Percentiles rank a stretch among this genome's conserved stretches.
Conservation (phyloP, 2,329 filamentous ascomycete species). For the Xylaria digitata region DNA sequence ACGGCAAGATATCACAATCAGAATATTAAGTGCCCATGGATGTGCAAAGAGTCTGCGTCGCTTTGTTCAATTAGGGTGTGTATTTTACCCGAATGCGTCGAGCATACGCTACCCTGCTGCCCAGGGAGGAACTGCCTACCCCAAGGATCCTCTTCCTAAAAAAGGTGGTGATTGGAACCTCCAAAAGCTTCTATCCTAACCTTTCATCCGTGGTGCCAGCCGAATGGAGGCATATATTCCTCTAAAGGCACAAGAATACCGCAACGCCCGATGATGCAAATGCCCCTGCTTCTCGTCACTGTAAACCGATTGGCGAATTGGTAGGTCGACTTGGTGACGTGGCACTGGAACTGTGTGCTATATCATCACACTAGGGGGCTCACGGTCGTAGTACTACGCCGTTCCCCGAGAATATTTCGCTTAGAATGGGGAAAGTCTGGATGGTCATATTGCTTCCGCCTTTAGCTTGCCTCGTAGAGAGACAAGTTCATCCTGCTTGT, state of each 20-base stretch:
- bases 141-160: slow-evolving; percentile 12
- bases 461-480: slow-evolving; percentile 48
- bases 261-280: slow-evolving; percentile 39
- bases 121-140: slow-evolving; percentile 12
- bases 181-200: slow-evolving; percentile 33
- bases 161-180: slow-evolving; percentile 15
- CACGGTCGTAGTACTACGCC: background rate
- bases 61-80: slow-evolving; percentile 19
- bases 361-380: background rate
- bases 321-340: slow-evolving; percentile 8
- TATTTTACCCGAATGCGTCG: slow-evolving; percentile 1
- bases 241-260: slow-evolving; percentile 28
- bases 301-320: slow-evolving; percentile 16
- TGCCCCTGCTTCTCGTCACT: slow-evolving; percentile 24
- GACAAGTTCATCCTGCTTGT: slow-evolving; percentile 49
- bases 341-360: background rate
- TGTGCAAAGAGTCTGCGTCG: slow-evolving; percentile 12
- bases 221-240: slow-evolving; percentile 15
- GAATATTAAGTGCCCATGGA: background rate
- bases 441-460: slow-evolving; percentile 43
- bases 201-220: slow-evolving; percentile 21
- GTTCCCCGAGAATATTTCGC: slow-evolving; percentile 1
- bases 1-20: background rate
- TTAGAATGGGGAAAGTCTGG: slow-evolving; percentile 13
- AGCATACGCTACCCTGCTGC: slow-evolving; percentile 15